phyloP scores from a whole-genome alignment of 163 green algal species.

The Picocystis sp. region DNA sequence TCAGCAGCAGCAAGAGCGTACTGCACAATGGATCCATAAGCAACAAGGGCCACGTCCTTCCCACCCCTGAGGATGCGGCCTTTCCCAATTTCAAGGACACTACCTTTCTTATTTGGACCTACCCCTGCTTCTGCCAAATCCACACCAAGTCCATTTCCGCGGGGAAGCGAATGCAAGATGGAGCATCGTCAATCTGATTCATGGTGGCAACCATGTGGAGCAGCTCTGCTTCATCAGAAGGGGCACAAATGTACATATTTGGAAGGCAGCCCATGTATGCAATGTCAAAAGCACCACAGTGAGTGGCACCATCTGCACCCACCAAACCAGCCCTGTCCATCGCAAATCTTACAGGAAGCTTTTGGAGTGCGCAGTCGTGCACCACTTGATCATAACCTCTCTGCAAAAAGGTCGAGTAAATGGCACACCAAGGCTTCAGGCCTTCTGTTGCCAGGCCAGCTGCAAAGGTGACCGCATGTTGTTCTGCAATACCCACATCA shows the following conservation, averaged over 20 bases:
- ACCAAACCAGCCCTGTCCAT: conserved; percentile 96
- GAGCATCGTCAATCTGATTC: conserved; percentile 74
- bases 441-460: conserved; percentile 86
- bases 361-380: conserved; percentile 96
- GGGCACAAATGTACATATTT: conserved; percentile 87
- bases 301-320: conserved; percentile 92
- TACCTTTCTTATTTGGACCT: conserved; percentile 60
- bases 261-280: conserved; percentile 87
- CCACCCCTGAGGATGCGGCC: conserved; percentile 62
- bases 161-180: conserved; percentile 86
- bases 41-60: conserved; percentile 76
- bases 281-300: conserved; percentile 90
- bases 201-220: conserved; percentile 90
- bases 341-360: conserved; percentile 91
- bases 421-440: conserved; percentile 78
- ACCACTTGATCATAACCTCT: conserved; percentile 56
- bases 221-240: conserved; percentile 91
- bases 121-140: conserved; percentile 69
- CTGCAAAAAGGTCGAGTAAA: conserved; percentile 98
- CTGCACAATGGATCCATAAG: conserved; percentile 76
- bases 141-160: conserved; percentile 85
- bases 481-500: conserved; percentile 96
- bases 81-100: conserved; percentile 62
- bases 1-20: conserved; percentile 70
- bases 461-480: conserved; percentile 96